Base-by-base conservation (phyloP, 2,329 filamentous ascomycete genomes). In the Diaporthe citrichinensis region DNA sequence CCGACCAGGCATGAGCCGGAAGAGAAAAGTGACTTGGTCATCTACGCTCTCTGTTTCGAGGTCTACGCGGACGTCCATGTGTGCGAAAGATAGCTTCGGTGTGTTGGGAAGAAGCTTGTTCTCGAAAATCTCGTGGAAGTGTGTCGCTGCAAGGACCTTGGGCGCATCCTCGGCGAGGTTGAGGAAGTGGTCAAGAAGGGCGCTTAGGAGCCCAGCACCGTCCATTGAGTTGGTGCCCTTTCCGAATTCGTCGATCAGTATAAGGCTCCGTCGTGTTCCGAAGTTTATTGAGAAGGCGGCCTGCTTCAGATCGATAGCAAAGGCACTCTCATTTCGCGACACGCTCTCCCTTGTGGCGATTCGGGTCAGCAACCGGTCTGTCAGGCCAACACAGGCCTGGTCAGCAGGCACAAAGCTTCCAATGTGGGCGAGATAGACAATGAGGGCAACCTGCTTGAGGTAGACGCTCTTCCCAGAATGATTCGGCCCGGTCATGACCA, bases 381-480 rank as follows among this genome's bases (percentile, higher is more conserved):
- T 98, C 49, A 98, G 84, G 0, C 97, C 96, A 77, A 99, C 93
- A 1, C 85, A 90, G 12, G 96, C 96, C 39, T 84, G 86, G 23
- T 92, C 88, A 1, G 96, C 96, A 1, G 97, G 96, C 1, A 99
- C 94, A 81, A 94, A 98, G 82, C 95, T 96, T 71, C 97, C 97
- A 72, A 98, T 91, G 81, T 99, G 97, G 0, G 97, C 95, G 83
- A 99, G 90, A 81, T 97, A 98, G 20, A 98, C 92, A 75, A 98
- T 97, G 68, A 98, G 86, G 6, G 96, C 97, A 44, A 95, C 91
- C 82, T 99, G 96, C 83, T 98, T 99, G 81, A 98, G 89, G 83
- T 98, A 98, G 0, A 98, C 91, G 79, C 95, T 98, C 84, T 99
- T 99, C 0, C 97, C 97, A 0, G 97, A 98, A 82, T 97, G 97